Base-by-base conservation (phyloP, 2,329 filamentous ascomycete species). In the Pestalotiopsis sp. region DNA sequence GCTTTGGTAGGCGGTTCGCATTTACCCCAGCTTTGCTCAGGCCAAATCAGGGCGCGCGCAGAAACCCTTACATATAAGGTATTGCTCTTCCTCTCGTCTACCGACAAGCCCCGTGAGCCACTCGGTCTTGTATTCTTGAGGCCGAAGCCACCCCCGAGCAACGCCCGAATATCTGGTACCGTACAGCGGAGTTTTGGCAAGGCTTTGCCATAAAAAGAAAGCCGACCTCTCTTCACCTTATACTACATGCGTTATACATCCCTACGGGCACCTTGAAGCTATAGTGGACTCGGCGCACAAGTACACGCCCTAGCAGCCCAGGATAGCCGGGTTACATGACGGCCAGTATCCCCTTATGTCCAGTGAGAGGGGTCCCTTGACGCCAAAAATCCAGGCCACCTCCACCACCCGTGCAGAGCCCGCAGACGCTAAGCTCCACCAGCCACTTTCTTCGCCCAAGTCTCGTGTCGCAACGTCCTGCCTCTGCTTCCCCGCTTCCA, bases 381-480 rank as follows among this genome's bases (percentile, higher is more conserved):
- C 65, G 52, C 52, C 65, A 72, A 73, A 71, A 69, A 68, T 70
- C 73, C 68, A 74, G 72, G 70, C 72, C 72, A 69, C 71, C 69
- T 72, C 73, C 68, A 73, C 71, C 69, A 72, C 71, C 69, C 71
- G 68, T 73, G 71, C 73, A 67, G 71, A 72, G 72, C 72, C 68
- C 57, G 57, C 25, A 25, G 58, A 52, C 58, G 59, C 66, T 67
- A 61, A 68, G 66, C 52, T 68, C 61, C 66, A 67, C 66, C 66
- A 67, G 66, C 66, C 66, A 67, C 66, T 67, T 67, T 67, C 66
- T 45, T 62, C 66, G 66, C 57, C 58, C n/a, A 67, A 67, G 69
- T 75, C 72, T 73, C 73, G 73, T 74, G 73, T 74, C 72, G 72
- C 71, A 74, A 73, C 71, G 70, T 70, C 67, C 69, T 69, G 70